Percentiles rank a stretch among this genome's conserved stretches.
Conservation (phyloP, 768 basidiomycete genomes). For the Lentinula edodes region DNA sequence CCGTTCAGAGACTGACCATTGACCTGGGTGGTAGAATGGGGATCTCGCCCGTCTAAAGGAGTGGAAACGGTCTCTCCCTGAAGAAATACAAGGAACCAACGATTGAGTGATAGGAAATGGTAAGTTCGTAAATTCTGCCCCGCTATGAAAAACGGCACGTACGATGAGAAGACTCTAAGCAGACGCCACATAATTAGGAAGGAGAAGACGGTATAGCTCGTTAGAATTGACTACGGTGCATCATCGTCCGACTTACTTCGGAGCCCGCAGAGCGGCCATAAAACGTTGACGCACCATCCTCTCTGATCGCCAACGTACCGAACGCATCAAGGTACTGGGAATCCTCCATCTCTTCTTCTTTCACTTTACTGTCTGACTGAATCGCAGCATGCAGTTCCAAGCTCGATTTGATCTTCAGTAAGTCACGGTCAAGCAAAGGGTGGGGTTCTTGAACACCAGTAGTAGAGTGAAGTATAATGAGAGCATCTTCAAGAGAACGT, state of each 20-base stretch:
- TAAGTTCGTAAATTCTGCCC: not conserved
- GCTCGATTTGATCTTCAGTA: slow-evolving; percentile 61
- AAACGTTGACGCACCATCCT: slow-evolving; percentile 67
- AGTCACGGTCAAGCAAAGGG: slow-evolving; percentile 53
- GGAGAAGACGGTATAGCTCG: not conserved
- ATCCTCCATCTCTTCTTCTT: slow-evolving; percentile 29
- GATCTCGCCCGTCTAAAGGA: not conserved
- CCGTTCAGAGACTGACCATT: not conserved
- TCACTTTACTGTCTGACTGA: slow-evolving; percentile 28
- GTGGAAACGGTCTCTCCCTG: slow-evolving; percentile 1
- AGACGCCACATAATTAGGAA: not conserved
- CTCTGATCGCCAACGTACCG: slow-evolving; percentile 62
- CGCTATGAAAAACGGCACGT: slow-evolving; percentile 15
- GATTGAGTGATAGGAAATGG: not conserved
- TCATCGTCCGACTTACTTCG: slow-evolving; percentile 43
- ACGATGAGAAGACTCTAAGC: slow-evolving; percentile 53
- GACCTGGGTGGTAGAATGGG: not conserved
- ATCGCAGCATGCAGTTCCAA: slow-evolving; percentile 62
- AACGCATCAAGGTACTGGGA: slow-evolving; percentile 62
- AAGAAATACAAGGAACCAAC: not conserved
- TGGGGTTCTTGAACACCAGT: slow-evolving; percentile 43
- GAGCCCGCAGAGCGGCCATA: slow-evolving; percentile 69
- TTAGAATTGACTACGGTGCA: not conserved
- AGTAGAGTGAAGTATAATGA: slow-evolving; percentile 47
- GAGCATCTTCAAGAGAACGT: slow-evolving; percentile 65